Percentiles rank a stretch among this genome's conserved stretches.
These are phyloP conservation scores for Ricinus communis DNA, from an alignment of 345 rosid species.

Conservation along the genomic window DNA sequence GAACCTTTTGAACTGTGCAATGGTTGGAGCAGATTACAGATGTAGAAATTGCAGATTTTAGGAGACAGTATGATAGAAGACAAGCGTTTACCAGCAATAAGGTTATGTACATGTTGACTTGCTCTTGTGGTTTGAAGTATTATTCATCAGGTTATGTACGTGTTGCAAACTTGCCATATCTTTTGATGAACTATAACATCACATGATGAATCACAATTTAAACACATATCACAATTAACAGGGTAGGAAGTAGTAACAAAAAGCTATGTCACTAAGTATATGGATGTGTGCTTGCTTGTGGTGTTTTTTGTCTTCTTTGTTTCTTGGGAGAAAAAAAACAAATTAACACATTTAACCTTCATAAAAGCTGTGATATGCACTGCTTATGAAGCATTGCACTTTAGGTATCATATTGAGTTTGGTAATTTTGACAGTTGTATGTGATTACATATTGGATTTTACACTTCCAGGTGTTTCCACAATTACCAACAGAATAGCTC, in stretches of 20 bases:
- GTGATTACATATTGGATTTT: conserved; percentile 19
- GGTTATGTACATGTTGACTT: too few relatives aligned
- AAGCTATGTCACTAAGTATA: too few relatives aligned
- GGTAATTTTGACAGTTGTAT: not conserved
- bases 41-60: too few relatives aligned
- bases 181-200: not conserved
- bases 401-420: not conserved
- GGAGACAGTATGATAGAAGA: too few relatives aligned
- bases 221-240: not conserved
- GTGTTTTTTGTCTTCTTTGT: not conserved
- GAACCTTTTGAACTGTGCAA: too few relatives aligned
- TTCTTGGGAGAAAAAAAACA: too few relatives aligned
- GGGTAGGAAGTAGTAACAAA: too few relatives aligned
- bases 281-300: not conserved
- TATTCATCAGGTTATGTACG: not conserved
- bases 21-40: too few relatives aligned
- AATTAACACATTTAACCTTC: not conserved
- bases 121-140: too few relatives aligned
- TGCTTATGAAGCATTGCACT: conserved; percentile 2
- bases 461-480: conserved; percentile 41
- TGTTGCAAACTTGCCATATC: not conserved
- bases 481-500: conserved; percentile 57
- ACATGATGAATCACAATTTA: not conserved
- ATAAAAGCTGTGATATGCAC: not conserved
- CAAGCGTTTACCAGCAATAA: too few relatives aligned